These are phyloP conservation scores for Leishmania braziliensis DNA, from an alignment of 208 protist genomes.

Conservation along the genomic window DNA sequence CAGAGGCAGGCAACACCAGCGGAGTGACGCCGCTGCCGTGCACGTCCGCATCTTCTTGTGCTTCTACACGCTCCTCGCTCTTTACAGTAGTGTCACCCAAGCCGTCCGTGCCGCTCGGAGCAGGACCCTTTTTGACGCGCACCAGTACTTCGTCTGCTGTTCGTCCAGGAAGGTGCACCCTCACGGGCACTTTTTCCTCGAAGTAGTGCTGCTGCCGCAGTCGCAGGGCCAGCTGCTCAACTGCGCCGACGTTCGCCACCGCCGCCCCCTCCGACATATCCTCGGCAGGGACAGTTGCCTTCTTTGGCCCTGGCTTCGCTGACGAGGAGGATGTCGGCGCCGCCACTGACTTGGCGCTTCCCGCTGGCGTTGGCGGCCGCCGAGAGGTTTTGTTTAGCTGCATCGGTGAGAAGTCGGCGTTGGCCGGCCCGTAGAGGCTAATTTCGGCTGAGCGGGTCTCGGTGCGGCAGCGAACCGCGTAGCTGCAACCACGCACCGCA, in stretches of 20 bases:
- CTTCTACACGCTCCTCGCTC: neutral
- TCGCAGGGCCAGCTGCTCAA: conserved; percentile 30
- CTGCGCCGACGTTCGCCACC: conserved; percentile 12
- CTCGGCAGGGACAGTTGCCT: neutral
- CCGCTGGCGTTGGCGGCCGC: conserved; percentile 1
- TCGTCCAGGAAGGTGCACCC: conserved; percentile 38
- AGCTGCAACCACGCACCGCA: conserved; percentile 39
- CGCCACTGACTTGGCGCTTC: neutral
- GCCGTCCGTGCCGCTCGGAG: neutral
- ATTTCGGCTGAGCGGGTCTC: conserved; percentile 84
- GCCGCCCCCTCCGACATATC: neutral
- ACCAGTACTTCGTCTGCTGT: conserved; percentile 27
- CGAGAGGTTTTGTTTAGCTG: conserved; percentile 18
- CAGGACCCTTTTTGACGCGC: neutral
- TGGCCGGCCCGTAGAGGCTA: conserved; percentile 58
- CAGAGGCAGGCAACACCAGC: neutral
- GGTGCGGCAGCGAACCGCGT: conserved; percentile 59
- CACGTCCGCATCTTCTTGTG: neutral
- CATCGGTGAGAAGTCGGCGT: conserved; percentile 52
- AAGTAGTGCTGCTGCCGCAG: conserved; percentile 38
- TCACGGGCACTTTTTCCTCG: conserved; percentile 17
- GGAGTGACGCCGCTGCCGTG: neutral
- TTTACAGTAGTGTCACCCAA: neutral
- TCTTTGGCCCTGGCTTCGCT: neutral
- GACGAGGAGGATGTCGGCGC: conserved; percentile 12